Evolutionary conservation across 2,329 filamentous ascomycete species (phyloP), one percentile per base, ranked within the genome.

Genomic region (Rhytidhysteron rufulum): DNA sequence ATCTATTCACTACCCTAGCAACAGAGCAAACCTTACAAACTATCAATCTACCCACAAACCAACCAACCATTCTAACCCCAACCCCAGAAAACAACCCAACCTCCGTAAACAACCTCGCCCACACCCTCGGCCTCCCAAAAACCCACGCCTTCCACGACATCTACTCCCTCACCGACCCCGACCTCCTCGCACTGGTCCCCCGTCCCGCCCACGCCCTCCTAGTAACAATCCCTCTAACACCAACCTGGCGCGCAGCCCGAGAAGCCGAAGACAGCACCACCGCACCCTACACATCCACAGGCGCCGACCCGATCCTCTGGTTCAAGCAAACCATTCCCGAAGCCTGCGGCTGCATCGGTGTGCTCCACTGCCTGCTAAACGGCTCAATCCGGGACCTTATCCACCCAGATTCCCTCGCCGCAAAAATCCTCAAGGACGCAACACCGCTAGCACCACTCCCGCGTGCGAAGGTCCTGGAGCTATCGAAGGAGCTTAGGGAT

Each of bases 291-390:
- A 49, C 64, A 4, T 69, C 68, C 8, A 68, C 52, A 16, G 77
- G 77, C 17, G 55, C 64, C 0, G 76, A 80, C 42, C 74, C 76
- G 0, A 69, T 79, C 4, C 60, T 80, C 17, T 82, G 77, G 77
- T 79, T 78, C 57, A 71, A 69, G 44, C 78, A 82, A 49, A 80
- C 74, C 1, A 79, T 80, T 41, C 68, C 72, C 13, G 66, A 81
- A 50, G 74, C 77, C 0, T 82, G 79, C 49, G 79, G 78, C 0
- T 63, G 75, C n/a, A 79, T 81, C 44, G 77, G 72, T 2, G 57
- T 80, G 2, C 57, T 81, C 3, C 78, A 82, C 52, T 67, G 68
- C 43, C 49, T 79, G 17, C 63, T 69, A 34, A 82, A 81, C 51
- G 70, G 73, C 13, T 58, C 65, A 2, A 69, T 68, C 3, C 57